Evolutionary conservation across 2,329 filamentous ascomycete species (phyloP), one percentile per base, ranked within the genome.

Genomic region (Fusarium sp.): DNA sequence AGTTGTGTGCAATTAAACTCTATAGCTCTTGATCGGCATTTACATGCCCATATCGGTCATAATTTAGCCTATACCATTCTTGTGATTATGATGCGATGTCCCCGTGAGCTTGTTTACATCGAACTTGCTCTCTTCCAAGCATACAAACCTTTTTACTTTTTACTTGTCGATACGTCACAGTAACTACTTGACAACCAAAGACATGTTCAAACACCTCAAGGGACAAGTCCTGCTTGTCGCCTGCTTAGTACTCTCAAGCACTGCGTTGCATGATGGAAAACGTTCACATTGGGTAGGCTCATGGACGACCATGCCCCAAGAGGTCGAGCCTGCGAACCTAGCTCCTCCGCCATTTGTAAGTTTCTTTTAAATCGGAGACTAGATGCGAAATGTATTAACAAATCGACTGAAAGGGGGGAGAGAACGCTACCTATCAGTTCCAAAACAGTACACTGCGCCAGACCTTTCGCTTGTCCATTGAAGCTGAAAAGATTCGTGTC

Each of bases 221-320:
- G n/a, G 43, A 23, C 58, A 38, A 27, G 32, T 31, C 21, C 37
- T 63, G 6, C 6, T 63, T 10, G 31, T 49, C 32, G 60, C 49
- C 5, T 55, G 45, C 9, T 21, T 63, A 42, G 41, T 37, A 23
- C 35, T 49, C 3, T 33, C 47, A 6, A 15, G 19, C 9, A 39
- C 17, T 9, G 60, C 60, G 4, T 49, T 46, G 4, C 60, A 41
- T 3, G 41, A 29, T 35, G 31, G 35, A 15, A 37, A 41, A 15
- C 38, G 39, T 25, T 25, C 23, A 1, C 42, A 36, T 6, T 64
- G 61, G 61, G 61, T 64, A 41, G 61, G 61, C 8, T 42, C 61
- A 32, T 64, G 61, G 61, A 53, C 61, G 0, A 55, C 55, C 0
- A 64, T 64, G 61, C 61, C 61, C 1, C 61, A 64, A 5, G 61